phyloP scores from a whole-genome alignment of 495 filamentous ascomycete species.

The Penicillium argentinense region DNA sequence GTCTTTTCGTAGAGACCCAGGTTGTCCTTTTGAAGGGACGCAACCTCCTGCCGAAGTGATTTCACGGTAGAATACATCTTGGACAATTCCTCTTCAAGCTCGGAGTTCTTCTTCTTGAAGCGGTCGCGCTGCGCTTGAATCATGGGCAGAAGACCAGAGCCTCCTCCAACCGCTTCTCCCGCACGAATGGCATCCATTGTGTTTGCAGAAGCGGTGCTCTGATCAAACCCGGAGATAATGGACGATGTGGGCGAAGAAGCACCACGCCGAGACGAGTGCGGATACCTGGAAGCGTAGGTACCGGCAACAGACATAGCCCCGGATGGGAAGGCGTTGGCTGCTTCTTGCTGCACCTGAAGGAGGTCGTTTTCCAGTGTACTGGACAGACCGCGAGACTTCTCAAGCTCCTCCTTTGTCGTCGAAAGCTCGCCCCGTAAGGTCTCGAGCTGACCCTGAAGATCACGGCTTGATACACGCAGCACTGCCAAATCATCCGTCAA shows the following conservation, averaged over 20 bases:
- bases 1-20: slow-evolving; percentile 97
- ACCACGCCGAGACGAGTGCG: slow-evolving; percentile 70
- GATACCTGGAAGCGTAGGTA: slow-evolving; percentile 83
- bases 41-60: slow-evolving; percentile 85
- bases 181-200: slow-evolving; percentile 59
- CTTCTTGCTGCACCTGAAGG: slow-evolving; percentile 79
- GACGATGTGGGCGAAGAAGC: slow-evolving; percentile 89
- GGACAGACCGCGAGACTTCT: slow-evolving; percentile 79
- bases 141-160: slow-evolving; percentile 94
- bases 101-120: slow-evolving; percentile 93
- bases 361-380: slow-evolving; percentile 92
- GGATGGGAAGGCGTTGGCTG: slow-evolving; percentile 77
- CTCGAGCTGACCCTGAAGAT: slow-evolving; percentile 78
- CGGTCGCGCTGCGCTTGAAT: slow-evolving; percentile 96
- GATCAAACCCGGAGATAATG: slow-evolving; percentile 94
- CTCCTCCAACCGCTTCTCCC: slow-evolving; percentile 74
- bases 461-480: slow-evolving; percentile 89
- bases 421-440: slow-evolving; percentile 81
- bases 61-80: slow-evolving; percentile 80
- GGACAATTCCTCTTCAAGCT: slow-evolving; percentile 88
- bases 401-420: slow-evolving; percentile 79
- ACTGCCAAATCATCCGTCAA: slow-evolving; percentile 90
- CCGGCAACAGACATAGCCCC: slow-evolving; percentile 88
- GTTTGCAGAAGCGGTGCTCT: slow-evolving; percentile 42
- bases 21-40: slow-evolving; percentile 93